phyloP scores from a whole-genome alignment of 352 stramenopile species.

The Phytophthora crassamura region DNA sequence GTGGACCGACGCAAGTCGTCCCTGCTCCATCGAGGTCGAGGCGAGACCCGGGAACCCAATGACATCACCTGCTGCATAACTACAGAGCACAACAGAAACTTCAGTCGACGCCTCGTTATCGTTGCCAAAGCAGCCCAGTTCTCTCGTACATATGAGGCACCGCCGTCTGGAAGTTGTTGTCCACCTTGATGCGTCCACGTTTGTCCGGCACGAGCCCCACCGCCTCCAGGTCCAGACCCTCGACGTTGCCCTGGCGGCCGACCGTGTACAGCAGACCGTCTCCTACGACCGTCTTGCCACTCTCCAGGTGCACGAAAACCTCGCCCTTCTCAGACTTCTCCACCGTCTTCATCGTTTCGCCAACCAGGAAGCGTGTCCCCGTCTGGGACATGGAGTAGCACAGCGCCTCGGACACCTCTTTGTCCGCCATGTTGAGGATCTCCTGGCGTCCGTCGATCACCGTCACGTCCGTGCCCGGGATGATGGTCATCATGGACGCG shows the following conservation, averaged over 20 bases:
- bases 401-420: slow-evolving; percentile 86
- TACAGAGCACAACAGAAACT: slow-evolving; percentile 30
- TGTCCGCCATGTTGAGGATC: slow-evolving; percentile 91
- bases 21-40: slow-evolving; percentile 93
- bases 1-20: slow-evolving; percentile 84
- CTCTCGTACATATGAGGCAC: slow-evolving; percentile 85
- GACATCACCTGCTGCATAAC: slow-evolving; percentile 91
- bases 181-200: slow-evolving; percentile 84
- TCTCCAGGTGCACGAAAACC: slow-evolving; percentile 84
- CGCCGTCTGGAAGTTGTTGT: slow-evolving; percentile 90
- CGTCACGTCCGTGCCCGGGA: slow-evolving; percentile 89
- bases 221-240: slow-evolving; percentile 81
- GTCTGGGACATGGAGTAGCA: slow-evolving; percentile 91
- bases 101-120: slow-evolving; percentile 1
- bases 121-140: background rate
- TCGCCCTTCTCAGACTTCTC: slow-evolving; percentile 68
- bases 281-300: slow-evolving; percentile 86
- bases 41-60: slow-evolving; percentile 91
- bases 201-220: slow-evolving; percentile 86
- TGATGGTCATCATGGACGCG: slow-evolving; percentile 92
- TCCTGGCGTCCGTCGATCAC: slow-evolving; percentile 89
- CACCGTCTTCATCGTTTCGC: slow-evolving; percentile 82
- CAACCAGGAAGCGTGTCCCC: slow-evolving; percentile 85
- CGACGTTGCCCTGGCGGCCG: slow-evolving; percentile 87
- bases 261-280: slow-evolving; percentile 90